Conservation (phyloP, 176 grass and related monocot genomes). For the Zizania latifolia region DNA sequence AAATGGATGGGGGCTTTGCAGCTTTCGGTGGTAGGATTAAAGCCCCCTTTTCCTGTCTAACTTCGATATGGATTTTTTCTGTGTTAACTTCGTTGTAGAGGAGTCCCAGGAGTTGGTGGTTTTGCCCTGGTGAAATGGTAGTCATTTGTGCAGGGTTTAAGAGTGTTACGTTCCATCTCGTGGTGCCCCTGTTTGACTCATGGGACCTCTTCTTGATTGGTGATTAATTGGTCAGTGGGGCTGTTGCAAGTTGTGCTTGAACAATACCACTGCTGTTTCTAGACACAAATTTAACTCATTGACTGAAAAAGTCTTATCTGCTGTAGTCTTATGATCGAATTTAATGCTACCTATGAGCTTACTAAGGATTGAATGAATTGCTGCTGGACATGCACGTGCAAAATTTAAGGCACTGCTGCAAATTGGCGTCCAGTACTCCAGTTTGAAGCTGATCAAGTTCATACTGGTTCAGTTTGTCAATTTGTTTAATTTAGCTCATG, state of each 20-base stretch:
- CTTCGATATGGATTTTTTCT: neutral
- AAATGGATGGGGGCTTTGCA: neutral
- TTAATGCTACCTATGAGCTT: neutral
- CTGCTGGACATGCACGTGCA: neutral
- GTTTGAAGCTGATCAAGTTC: neutral
- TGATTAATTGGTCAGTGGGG: neutral
- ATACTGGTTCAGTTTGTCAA: neutral
- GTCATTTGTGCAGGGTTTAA: neutral
- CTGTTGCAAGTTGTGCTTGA: neutral
- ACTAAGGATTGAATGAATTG: neutral
- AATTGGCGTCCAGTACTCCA: neutral
- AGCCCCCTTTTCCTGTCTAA: neutral
- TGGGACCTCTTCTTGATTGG: neutral
- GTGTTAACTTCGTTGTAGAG: neutral
- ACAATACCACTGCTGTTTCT: neutral
- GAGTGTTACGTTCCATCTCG: neutral
- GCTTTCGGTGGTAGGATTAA: constrained; percentile 16
- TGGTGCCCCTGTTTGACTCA: neutral
- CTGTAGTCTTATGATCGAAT: neutral
- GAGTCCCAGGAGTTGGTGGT: neutral
- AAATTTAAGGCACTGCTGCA: neutral
- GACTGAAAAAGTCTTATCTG: neutral
- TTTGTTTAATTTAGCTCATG: neutral
- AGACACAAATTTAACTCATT: neutral
- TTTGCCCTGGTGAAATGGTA: neutral